Evolutionary conservation across 371 early-diverging fungal genomes (phyloP).

Genomic region (Haplosporangium sp.): DNA sequence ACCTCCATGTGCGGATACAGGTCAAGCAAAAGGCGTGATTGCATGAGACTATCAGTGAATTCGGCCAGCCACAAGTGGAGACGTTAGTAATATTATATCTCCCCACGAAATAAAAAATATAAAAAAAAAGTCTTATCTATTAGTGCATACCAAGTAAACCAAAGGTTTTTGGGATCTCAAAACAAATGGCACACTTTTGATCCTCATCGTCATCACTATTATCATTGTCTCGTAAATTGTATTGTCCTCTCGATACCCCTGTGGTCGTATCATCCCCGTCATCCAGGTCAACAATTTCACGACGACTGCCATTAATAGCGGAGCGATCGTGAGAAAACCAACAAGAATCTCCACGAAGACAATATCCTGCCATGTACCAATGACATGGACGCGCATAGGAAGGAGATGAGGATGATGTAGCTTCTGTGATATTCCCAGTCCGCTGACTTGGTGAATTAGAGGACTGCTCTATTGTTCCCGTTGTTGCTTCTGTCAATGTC

Average conservation of each 20-base stretch:
- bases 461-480: not conserved
- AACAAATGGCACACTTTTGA: conserved; percentile 49
- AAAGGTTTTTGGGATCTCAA: conserved; percentile 43
- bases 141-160: conserved; percentile 38
- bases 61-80: not conserved
- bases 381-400: conserved; percentile 24
- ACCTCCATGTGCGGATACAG: conserved; percentile 59
- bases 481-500: not conserved
- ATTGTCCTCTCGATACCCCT: not conserved
- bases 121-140: too few relatives aligned
- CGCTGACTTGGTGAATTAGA: conserved; percentile 5
- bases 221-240: not conserved
- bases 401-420: conserved; percentile 1
- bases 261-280: conserved; percentile 14
- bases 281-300: not conserved
- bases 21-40: conserved; percentile 56
- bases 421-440: not conserved
- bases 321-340: conserved; percentile 54
- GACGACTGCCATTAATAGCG: conserved; percentile 1
- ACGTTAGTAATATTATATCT: too few relatives aligned
- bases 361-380: conserved; percentile 53
- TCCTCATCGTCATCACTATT: conserved; percentile 18
- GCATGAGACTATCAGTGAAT: conserved; percentile 41
- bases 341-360: conserved; percentile 45
- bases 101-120: too few relatives aligned